Percentiles rank a stretch among this genome's conserved stretches.
These are phyloP conservation scores for Sarocladium kiliense DNA, from an alignment of 2,329 filamentous ascomycete genomes.

Conservation along the genomic window DNA sequence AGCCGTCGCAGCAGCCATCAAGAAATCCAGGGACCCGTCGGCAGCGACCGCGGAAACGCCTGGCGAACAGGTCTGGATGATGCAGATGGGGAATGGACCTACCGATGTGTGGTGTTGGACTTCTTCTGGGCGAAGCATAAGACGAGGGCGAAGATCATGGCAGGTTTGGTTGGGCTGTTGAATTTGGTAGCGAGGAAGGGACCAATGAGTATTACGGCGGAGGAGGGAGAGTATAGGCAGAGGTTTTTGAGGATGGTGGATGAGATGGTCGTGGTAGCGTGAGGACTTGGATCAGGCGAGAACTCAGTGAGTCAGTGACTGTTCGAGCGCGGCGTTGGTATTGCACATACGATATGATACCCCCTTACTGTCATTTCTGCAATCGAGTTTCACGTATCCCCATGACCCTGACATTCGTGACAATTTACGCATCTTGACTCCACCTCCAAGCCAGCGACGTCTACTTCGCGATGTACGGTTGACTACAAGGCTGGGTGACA, in stretches of 20 bases:
- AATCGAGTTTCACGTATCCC: not conserved
- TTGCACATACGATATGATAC: not conserved
- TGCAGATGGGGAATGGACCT: constrained; percentile 59
- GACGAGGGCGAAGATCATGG: constrained; percentile 60
- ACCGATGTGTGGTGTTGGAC: constrained; percentile 63
- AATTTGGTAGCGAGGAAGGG: constrained; percentile 60
- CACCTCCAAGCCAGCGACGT: too few relatives aligned
- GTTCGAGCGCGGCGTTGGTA: not conserved
- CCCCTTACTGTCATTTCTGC: not conserved
- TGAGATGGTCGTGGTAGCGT: constrained; percentile 33
- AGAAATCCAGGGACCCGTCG: constrained; percentile 33
- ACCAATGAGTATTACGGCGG: constrained; percentile 71
- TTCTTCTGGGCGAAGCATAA: constrained; percentile 79
- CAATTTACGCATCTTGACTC: too few relatives aligned
- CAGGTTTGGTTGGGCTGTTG: constrained; percentile 57
- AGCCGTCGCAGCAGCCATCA: constrained; percentile 7
- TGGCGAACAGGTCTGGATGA: constrained; percentile 62
- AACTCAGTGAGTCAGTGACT: not conserved
- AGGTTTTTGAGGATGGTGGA: constrained; percentile 45
- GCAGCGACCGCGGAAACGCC: constrained; percentile 11
- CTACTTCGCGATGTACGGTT: too few relatives aligned
- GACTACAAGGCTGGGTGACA: too few relatives aligned
- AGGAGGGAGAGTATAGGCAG: constrained; percentile 60
- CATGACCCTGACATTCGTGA: too few relatives aligned
- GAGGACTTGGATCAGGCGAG: constrained; percentile 12